Evolutionary conservation across 2,329 filamentous ascomycete genomes (phyloP).

Genomic region (Penicillium decumbens): DNA sequence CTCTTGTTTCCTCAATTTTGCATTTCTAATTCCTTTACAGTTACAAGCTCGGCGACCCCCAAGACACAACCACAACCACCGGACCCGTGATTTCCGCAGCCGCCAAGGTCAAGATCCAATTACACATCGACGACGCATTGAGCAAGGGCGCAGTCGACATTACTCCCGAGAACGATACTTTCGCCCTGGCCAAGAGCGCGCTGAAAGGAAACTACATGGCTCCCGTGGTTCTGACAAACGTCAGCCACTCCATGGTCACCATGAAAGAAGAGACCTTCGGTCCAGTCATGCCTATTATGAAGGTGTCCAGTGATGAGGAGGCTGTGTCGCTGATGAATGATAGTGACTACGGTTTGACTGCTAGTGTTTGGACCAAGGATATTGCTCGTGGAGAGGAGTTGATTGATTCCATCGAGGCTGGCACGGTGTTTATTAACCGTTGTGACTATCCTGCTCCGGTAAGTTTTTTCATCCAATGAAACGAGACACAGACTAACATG

Average conservation of each 20-base stretch:
- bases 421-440: conserved; percentile 89
- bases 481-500: no score
- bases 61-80: conserved; percentile 67
- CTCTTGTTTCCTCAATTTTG: neutral
- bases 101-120: conserved; percentile 67
- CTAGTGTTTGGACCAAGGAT: conserved; percentile 92
- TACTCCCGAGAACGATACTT: conserved; percentile 72
- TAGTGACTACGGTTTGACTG: conserved; percentile 83
- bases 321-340: conserved; percentile 84
- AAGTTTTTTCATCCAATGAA: conserved; percentile 41
- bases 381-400: conserved; percentile 66
- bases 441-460: conserved; percentile 86
- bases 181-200: conserved; percentile 58
- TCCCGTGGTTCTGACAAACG: conserved; percentile 71
- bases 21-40: conserved; percentile 7
- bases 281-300: conserved; percentile 81
- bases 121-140: conserved; percentile 75
- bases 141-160: conserved; percentile 73
- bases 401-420: conserved; percentile 74
- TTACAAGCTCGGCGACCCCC: conserved; percentile 62
- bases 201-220: conserved; percentile 75
- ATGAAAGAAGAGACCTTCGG: conserved; percentile 95
- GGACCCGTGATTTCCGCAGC: conserved; percentile 79
- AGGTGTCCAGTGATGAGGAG: conserved; percentile 72
- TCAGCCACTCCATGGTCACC: conserved; percentile 74